A percentile compares a stretch with the other conserved stretches of the same genome.
Conservation (phyloP, 2,329 filamentous ascomycete species). For the Fusarium tuaranense region DNA sequence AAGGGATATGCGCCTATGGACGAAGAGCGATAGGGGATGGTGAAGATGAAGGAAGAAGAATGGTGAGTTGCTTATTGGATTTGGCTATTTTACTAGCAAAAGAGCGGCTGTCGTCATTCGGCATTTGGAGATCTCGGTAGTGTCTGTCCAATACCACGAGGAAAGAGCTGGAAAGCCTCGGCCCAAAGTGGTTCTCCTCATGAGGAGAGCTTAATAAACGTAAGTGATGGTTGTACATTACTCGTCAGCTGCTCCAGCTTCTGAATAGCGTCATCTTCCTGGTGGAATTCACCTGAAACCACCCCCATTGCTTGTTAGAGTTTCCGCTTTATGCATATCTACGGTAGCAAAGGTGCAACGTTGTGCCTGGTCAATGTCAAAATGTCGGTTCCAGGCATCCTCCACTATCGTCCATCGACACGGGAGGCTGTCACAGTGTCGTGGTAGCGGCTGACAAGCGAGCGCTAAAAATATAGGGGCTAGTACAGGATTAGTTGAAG, state of each 20-base stretch:
- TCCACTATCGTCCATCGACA: not conserved
- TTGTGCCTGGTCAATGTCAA: not conserved
- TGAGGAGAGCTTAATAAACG: slow-evolving; percentile 7
- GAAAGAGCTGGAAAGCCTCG: slow-evolving; percentile 37
- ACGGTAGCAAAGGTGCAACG: not conserved
- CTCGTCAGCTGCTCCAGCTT: not conserved
- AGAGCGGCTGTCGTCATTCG: slow-evolving; percentile 20
- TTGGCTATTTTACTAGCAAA: not conserved
- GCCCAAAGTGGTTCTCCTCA: slow-evolving; percentile 21
- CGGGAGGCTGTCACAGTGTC: not conserved
- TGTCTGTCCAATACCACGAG: not conserved
- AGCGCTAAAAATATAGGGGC: slow-evolving; percentile 5
- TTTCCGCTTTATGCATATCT: not conserved
- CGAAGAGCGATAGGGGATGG: not conserved
- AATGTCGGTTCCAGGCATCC: not conserved
- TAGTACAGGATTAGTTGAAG: not conserved
- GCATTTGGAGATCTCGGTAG: slow-evolving; percentile 5
- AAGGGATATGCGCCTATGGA: not conserved
- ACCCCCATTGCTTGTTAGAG: not conserved
- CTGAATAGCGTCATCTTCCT: not conserved
- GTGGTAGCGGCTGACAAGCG: not conserved
- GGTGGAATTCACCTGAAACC: not conserved
- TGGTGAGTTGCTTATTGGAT: not conserved
- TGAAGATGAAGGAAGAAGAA: not conserved
- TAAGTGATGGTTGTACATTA: not conserved